phyloP scores from a whole-genome alignment of 192 early-diverging fungal species.

The Rhizoclosmatium globosum region DNA sequence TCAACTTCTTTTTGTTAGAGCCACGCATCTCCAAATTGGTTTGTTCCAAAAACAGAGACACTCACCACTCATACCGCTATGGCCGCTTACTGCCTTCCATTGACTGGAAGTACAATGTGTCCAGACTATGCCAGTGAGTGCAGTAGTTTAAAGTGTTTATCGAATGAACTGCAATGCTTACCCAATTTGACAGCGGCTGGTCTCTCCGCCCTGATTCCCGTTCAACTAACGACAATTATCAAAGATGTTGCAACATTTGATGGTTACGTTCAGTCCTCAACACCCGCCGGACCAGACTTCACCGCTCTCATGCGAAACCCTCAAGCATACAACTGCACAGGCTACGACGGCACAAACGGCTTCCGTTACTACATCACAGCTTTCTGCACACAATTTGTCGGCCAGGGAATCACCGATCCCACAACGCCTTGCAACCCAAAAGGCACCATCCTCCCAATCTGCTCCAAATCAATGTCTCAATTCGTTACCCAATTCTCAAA shows the following conservation, averaged over 20 bases:
- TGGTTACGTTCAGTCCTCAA: background rate
- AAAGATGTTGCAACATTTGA: background rate
- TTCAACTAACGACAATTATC: background rate
- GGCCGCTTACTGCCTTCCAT: background rate
- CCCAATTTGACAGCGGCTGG: background rate
- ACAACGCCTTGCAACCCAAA: background rate
- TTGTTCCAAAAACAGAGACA: no score
- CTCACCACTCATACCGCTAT: no score
- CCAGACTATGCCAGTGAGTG: background rate
- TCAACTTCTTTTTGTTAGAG: no score
- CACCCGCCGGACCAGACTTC: background rate
- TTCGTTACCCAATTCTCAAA: background rate
- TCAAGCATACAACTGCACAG: background rate
- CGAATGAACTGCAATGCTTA: no score
- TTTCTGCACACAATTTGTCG: background rate
- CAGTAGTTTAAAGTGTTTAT: no score
- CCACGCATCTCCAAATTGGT: no score
- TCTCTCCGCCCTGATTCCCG: background rate
- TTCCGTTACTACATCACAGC: conserved; percentile 6
- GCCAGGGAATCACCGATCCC: conserved; percentile 4
- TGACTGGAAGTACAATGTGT: conserved; percentile 2
- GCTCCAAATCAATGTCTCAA: background rate
- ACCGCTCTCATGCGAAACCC: background rate
- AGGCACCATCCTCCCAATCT: background rate
- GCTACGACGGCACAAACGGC: background rate